Percentiles rank a stretch among this genome's conserved stretches.
Evolutionary conservation across 2,329 filamentous ascomycete genomes (phyloP).

Genomic region (Geoglossum cookeanum): DNA sequence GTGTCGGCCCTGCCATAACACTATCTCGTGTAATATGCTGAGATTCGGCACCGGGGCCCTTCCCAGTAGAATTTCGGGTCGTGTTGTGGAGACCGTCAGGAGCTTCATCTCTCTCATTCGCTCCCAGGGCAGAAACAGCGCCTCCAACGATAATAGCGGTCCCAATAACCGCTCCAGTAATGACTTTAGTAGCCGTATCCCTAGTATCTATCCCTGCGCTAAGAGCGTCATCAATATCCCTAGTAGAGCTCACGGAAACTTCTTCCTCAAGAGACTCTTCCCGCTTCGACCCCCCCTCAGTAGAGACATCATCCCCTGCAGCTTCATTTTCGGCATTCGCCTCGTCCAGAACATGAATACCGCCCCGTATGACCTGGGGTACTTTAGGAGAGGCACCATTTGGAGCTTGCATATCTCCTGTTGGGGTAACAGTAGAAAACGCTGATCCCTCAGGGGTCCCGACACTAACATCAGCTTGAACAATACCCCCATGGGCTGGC

Average conservation of each 20-base stretch:
- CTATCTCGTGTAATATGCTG: background rate
- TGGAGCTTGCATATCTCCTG: background rate
- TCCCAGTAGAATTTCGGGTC: background rate
- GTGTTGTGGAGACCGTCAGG: background rate
- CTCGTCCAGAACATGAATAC: background rate
- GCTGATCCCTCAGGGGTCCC: background rate
- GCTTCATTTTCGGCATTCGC: background rate
- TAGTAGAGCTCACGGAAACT: background rate
- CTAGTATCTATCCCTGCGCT: background rate
- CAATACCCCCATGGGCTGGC: background rate
- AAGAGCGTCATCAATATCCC: background rate
- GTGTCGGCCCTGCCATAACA: background rate
- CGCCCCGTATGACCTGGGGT: background rate
- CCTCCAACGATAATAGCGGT: background rate
- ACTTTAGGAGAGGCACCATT: background rate
- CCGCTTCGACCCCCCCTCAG: background rate
- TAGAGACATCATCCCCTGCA: background rate
- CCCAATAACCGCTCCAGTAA: background rate
- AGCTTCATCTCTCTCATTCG: background rate
- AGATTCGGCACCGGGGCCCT: too few relatives aligned
- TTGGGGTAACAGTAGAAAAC: background rate
- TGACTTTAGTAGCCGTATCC: background rate
- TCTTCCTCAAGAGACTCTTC: background rate
- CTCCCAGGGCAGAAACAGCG: background rate
- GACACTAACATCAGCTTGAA: background rate